phyloP scores from a whole-genome alignment of 371 early-diverging fungal species.

The Conidiobolus incongruus region DNA sequence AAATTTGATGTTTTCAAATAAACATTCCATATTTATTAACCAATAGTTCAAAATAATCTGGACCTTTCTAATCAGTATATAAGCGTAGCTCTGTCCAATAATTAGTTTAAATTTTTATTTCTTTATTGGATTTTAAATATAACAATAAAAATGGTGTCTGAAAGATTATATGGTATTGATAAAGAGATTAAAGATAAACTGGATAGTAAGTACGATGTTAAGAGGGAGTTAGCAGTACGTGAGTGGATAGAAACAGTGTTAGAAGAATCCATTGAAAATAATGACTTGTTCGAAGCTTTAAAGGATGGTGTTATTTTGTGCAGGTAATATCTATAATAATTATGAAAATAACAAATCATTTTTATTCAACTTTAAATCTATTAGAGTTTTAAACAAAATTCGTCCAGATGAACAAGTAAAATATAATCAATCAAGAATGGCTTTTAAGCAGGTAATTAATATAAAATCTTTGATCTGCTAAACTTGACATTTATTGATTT shows the following conservation, averaged over 20 bases:
- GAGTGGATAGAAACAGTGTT: constrained; percentile 37
- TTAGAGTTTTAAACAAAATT: constrained; percentile 32
- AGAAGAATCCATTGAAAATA: constrained; percentile 19
- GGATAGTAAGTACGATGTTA: constrained; percentile 26
- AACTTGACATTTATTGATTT: background rate
- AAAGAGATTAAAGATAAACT: constrained; percentile 29
- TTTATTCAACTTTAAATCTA: no score
- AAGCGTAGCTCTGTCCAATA: no score
- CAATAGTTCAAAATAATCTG: no score
- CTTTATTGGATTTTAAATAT: no score
- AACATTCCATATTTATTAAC: no score
- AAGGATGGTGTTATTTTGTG: constrained; percentile 69
- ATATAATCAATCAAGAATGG: constrained; percentile 37
- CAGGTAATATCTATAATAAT: no score
- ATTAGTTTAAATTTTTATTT: no score
- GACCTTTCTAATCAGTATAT: no score
- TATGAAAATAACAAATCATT: no score
- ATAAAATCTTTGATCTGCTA: no score
- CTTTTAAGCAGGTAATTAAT: constrained; percentile 47
- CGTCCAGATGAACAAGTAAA: constrained; percentile 24
- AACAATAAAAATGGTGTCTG: no score
- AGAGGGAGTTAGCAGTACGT: constrained; percentile 26
- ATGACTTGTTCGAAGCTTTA: constrained; percentile 35
- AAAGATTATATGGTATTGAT: background rate
- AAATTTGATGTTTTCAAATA: no score